Evolutionary conservation across 2,329 filamentous ascomycete species (phyloP).

Genomic region (Mycosphaerelloides madeirae): DNA sequence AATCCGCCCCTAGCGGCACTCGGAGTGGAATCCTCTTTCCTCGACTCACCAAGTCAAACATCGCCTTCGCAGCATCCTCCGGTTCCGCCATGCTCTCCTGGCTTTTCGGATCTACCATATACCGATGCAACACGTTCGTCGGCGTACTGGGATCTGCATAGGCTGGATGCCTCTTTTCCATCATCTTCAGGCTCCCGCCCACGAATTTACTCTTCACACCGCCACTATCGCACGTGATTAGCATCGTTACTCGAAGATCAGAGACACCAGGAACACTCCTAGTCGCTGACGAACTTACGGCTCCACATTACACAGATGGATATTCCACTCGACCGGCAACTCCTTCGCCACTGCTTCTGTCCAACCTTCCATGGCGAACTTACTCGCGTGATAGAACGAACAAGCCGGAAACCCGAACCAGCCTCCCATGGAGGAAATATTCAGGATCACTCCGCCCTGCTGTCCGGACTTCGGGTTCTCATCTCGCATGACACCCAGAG

Average conservation of each 20-base stretch:
- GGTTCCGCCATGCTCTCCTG: background rate
- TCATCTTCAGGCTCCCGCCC: constrained; percentile 45
- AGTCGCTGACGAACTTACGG: no score
- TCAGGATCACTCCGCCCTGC: constrained; percentile 50
- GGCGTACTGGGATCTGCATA: constrained; percentile 48
- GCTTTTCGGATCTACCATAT: constrained; percentile 41
- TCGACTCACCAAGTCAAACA: constrained; percentile 50
- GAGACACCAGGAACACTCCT: no score
- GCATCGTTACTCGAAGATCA: no score
- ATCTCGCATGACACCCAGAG: constrained; percentile 43
- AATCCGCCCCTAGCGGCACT: constrained; percentile 51
- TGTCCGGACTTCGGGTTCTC: constrained; percentile 34
- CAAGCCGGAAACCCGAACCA: constrained; percentile 40
- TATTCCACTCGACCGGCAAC: constrained; percentile 45
- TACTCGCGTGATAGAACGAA: constrained; percentile 39
- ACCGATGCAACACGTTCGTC: constrained; percentile 36
- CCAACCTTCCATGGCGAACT: constrained; percentile 48
- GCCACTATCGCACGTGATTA: no score
- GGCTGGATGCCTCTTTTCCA: constrained; percentile 40
- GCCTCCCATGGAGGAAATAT: constrained; percentile 53
- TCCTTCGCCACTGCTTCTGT: constrained; percentile 41
- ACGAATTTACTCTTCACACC: constrained; percentile 47
- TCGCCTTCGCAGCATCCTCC: constrained; percentile 31
- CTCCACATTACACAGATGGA: constrained; percentile 44
- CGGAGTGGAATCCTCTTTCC: constrained; percentile 48